These are phyloP conservation scores for Eutypella sp. DNA, from an alignment of 2,329 filamentous ascomycete genomes.

Conservation along the genomic window DNA sequence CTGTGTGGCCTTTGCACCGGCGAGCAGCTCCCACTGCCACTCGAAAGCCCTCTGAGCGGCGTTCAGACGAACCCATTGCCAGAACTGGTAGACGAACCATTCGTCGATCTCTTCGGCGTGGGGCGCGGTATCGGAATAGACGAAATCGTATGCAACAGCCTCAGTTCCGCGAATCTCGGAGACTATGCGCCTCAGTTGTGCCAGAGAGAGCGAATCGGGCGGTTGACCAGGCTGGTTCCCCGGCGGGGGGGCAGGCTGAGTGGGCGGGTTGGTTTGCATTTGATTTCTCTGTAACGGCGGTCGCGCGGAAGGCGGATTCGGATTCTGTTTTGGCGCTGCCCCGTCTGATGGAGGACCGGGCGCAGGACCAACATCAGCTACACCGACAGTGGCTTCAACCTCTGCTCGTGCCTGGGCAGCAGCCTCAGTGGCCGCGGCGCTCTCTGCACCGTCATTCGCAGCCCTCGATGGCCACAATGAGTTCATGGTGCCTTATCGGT, in stretches of 20 bases:
- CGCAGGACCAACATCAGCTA: slow-evolving; percentile 22
- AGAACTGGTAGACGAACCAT: slow-evolving; percentile 91
- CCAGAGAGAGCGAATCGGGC: slow-evolving; percentile 68
- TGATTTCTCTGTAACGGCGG: slow-evolving; percentile 27
- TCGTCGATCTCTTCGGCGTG: slow-evolving; percentile 91
- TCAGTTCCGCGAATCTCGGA: slow-evolving; percentile 68
- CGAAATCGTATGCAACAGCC: slow-evolving; percentile 77
- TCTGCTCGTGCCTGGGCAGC: slow-evolving; percentile 21
- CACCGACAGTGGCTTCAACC: slow-evolving; percentile 26
- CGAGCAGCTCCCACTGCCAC: slow-evolving; percentile 62
- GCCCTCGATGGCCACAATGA: slow-evolving; percentile 37
- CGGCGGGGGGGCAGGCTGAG: slow-evolving; percentile 22
- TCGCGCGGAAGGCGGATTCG: slow-evolving; percentile 14
- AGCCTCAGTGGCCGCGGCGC: not conserved
- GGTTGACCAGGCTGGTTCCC: slow-evolving; percentile 34
- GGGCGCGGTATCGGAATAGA: slow-evolving; percentile 65
- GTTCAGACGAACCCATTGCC: slow-evolving; percentile 75
- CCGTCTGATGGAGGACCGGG: slow-evolving; percentile 8
- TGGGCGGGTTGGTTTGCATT: slow-evolving; percentile 22
- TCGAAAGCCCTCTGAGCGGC: slow-evolving; percentile 74
- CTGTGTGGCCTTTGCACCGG: slow-evolving; percentile 35
- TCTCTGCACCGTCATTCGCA: slow-evolving; percentile 25
- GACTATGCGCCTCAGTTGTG: slow-evolving; percentile 68
- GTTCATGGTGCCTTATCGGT: slow-evolving; percentile 37
- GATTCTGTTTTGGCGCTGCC: slow-evolving; percentile 8